Conservation (phyloP, 352 stramenopile genomes). For the Phytophthora pini region DNA sequence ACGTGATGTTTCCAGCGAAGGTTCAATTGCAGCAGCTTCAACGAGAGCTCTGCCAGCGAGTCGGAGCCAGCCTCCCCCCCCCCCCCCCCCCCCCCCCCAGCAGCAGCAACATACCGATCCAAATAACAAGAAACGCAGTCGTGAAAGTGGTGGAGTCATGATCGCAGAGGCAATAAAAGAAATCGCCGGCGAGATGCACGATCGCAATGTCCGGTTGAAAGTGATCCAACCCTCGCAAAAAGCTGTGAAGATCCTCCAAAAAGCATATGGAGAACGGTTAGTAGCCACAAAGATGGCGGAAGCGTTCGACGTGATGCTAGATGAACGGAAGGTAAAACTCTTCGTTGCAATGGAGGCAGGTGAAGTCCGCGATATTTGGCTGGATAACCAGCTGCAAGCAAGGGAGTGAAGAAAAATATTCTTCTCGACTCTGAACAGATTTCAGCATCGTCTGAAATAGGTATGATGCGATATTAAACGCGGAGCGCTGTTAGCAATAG, state of each 20-base stretch:
- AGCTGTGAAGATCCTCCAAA: too few relatives aligned
- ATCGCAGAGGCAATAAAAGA: not conserved
- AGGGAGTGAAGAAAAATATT: not conserved
- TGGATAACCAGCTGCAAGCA: slow-evolving; percentile 5
- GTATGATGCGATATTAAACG: too few relatives aligned
- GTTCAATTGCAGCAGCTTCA: too few relatives aligned
- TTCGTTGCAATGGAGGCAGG: slow-evolving; percentile 18
- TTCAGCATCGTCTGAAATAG: too few relatives aligned
- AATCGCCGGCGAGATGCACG: not conserved
- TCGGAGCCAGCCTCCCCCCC: too few relatives aligned
- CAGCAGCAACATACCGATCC: too few relatives aligned
- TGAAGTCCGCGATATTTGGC: slow-evolving; percentile 13
- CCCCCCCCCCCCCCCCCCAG: too few relatives aligned
- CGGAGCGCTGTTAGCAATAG: too few relatives aligned
- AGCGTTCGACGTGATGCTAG: slow-evolving; percentile 12
- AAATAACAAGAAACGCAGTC: not conserved
- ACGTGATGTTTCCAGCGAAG: too few relatives aligned
- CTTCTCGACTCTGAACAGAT: too few relatives aligned
- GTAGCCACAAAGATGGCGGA: not conserved
- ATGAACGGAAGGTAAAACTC: slow-evolving; percentile 15
- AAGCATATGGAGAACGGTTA: not conserved
- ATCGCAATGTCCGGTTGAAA: not conserved
- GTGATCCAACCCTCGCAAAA: not conserved
- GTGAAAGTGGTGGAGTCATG: not conserved
- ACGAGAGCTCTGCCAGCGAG: too few relatives aligned